Conservation (phyloP, 192 early-diverging fungal species). For the Dissophora ornata region DNA sequence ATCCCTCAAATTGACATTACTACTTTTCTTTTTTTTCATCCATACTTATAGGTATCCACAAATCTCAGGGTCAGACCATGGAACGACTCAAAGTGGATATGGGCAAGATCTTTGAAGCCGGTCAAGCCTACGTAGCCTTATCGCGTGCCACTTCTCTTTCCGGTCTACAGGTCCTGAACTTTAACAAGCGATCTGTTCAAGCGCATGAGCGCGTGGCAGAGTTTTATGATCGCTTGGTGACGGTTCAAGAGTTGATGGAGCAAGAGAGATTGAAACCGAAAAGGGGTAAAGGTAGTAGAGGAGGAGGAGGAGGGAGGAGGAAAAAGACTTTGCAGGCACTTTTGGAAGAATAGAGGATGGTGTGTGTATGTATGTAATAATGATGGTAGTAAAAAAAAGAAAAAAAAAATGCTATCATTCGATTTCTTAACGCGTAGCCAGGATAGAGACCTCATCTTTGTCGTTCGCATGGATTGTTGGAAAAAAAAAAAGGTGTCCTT, state of each 20-base stretch:
- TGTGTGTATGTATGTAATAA: too few relatives aligned
- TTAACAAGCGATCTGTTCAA: slow-evolving; percentile 68
- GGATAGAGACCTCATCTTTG: too few relatives aligned
- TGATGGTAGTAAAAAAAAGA: too few relatives aligned
- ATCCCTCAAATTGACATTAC: neutral
- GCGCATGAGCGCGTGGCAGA: slow-evolving; percentile 71
- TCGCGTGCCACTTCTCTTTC: slow-evolving; percentile 77
- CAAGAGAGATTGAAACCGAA: too few relatives aligned
- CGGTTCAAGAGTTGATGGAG: slow-evolving; percentile 30
- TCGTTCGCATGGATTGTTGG: too few relatives aligned
- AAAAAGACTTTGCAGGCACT: too few relatives aligned
- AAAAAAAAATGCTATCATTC: too few relatives aligned
- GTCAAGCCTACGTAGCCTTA: slow-evolving; percentile 86
- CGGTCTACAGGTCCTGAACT: slow-evolving; percentile 76
- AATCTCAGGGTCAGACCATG: slow-evolving; percentile 89
- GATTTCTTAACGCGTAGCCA: too few relatives aligned
- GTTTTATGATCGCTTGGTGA: slow-evolving; percentile 66
- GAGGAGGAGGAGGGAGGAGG: too few relatives aligned
- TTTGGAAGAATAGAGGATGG: too few relatives aligned
- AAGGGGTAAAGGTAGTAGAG: too few relatives aligned
- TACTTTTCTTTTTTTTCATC: neutral
- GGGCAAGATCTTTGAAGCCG: slow-evolving; percentile 62
- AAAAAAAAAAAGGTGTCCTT: neutral
- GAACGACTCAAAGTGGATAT: slow-evolving; percentile 81
- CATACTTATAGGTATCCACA: slow-evolving; percentile 70